Conservation (phyloP, 2,329 filamentous ascomycete genomes). For the Penicillium paneum region DNA sequence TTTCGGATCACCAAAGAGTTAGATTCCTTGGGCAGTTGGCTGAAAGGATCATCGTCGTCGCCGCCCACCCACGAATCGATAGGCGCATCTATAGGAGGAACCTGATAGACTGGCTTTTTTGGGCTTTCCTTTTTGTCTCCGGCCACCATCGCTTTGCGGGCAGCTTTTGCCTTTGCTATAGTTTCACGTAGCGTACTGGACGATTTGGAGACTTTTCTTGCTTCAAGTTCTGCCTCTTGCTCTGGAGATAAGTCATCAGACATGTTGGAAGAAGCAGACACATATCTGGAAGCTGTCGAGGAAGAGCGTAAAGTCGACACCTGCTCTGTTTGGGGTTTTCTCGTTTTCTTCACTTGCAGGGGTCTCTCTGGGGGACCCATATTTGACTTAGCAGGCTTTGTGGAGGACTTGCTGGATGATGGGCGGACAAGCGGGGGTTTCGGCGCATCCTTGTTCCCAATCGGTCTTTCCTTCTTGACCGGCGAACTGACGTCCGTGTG, state of each 20-base stretch:
- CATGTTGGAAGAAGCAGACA: conserved; percentile 29
- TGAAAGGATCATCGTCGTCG: conserved; percentile 48
- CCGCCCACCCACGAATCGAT: conserved; percentile 49
- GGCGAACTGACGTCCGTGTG: conserved; percentile 17
- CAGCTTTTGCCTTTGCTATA: conserved; percentile 88
- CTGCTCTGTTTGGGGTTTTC: conserved; percentile 33
- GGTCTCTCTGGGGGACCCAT: conserved; percentile 31
- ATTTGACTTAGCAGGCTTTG: conserved; percentile 51
- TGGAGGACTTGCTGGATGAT: conserved; percentile 54
- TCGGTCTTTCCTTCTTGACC: conserved; percentile 18
- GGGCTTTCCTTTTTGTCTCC: conserved; percentile 21
- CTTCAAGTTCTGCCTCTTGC: conserved; percentile 31
- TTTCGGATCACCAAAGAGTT: conserved; percentile 68
- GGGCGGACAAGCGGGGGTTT: conserved; percentile 51
- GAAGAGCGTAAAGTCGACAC: conserved; percentile 31
- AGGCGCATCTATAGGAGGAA: conserved; percentile 17
- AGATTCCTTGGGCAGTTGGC: conserved; percentile 58
- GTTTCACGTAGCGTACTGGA: conserved; percentile 81
- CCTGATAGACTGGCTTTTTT: conserved; percentile 8
- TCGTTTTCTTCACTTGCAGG: conserved; percentile 40
- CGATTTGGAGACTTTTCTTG: conserved; percentile 59
- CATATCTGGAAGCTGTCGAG: conserved; percentile 31
- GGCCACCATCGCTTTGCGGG: conserved; percentile 56
- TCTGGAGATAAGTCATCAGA: conserved; percentile 31
- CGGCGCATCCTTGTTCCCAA: conserved; percentile 49